Base-by-base conservation (phyloP, 1,284 basidiomycete species). In the Violaceomyces palustris region DNA sequence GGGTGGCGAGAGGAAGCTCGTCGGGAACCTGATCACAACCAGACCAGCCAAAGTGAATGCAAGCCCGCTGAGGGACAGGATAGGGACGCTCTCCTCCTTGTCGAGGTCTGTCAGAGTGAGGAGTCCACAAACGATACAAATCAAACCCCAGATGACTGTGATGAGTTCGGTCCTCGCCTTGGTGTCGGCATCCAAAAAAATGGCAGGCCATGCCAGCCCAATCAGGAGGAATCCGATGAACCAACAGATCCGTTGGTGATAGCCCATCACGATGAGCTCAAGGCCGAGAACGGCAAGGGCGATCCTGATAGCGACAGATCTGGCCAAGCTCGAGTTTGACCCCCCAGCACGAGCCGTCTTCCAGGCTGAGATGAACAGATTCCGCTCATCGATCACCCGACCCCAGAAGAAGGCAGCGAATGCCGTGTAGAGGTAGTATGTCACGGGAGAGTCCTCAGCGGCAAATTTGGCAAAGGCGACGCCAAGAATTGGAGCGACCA, bases 91-190 rank as follows among this genome's bases (percentile, higher is more conserved):
- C 72, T 91, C 88, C 14, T 78, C 76, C 67, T 88, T 87, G 54
- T 90, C 83, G 3, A 88, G 83, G 14, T 80, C 76, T 22, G 87
- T 75, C 21, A 87, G 65, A 0, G 86, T 87, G 57, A 91, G 91
- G 2, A 86, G 57, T 0, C 79, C 81, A 1, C 79, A 82, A 9
- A 76, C 60, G 3, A 81, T 52, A 70, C 84, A 88, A 3, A 77
- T 75, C 3, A 70, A 22, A 1, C 73, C 68, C 87, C 85, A 89
- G 0, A 72, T 57, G 1, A 73, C 34, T 2, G 74, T 48, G 19
- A 78, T 65, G 1, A 39, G 50, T 39, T 67, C 45, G 45, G 78
- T 65, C 12, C 50, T 41, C 19, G 43, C 34, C 34, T 58, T 59
- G 27, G 57, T 52, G 32, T 67, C 60, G 17, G 65, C 40, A 9